Evolutionary conservation across 371 early-diverging fungal genomes (phyloP).

Genomic region (Nematocida sp.): DNA sequence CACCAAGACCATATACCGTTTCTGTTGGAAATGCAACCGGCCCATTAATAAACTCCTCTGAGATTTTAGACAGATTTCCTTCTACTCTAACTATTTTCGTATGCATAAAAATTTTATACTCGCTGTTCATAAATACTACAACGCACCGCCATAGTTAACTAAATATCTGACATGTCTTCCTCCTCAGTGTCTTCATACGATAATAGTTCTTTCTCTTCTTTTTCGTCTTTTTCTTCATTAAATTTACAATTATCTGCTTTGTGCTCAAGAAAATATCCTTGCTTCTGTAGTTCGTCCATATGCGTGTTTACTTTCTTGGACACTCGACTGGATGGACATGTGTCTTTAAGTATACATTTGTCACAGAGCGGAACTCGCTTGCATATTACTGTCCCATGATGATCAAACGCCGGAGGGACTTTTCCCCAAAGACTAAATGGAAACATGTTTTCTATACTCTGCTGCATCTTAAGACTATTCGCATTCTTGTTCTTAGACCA

Average conservation of each 20-base stretch:
- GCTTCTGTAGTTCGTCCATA: slow-evolving; percentile 1
- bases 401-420: not conserved
- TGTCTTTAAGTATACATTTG: slow-evolving; percentile 20
- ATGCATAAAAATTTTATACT: slow-evolving; percentile 25
- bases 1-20: slow-evolving; percentile 97
- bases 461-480: not conserved
- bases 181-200: not conserved
- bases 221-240: not conserved
- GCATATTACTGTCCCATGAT: slow-evolving; percentile 25
- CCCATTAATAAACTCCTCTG: slow-evolving; percentile 1
- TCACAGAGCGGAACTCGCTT: slow-evolving; percentile 25
- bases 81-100: slow-evolving; percentile 36
- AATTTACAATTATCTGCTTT: not conserved
- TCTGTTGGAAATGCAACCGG: slow-evolving; percentile 93
- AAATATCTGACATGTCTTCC: slow-evolving; percentile 15
- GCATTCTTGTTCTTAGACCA: not conserved
- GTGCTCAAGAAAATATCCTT: slow-evolving; percentile 32
- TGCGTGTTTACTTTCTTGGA: not conserved
- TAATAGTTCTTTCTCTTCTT: not conserved
- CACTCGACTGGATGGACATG: slow-evolving; percentile 19
- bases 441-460: slow-evolving; percentile 4
- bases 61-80: slow-evolving; percentile 18
- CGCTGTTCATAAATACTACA: not conserved
- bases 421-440: slow-evolving; percentile 12
- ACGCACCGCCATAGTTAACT: not conserved